phyloP scores from a whole-genome alignment of 176 grass and related monocot species.

The Juncus inflexus region DNA sequence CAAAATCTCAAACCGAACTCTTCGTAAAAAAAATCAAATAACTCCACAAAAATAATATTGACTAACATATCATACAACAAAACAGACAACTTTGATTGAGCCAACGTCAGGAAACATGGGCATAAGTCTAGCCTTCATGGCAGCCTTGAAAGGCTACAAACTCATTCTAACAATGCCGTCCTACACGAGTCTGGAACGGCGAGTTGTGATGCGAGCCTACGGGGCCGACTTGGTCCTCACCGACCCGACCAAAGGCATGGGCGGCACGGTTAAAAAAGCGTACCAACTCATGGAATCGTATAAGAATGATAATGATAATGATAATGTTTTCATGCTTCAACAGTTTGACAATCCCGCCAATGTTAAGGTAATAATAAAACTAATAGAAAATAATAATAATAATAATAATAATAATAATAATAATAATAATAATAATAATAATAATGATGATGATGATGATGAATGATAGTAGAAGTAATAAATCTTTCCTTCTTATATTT shows the following conservation, averaged over 20 bases:
- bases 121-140: conserved; percentile 63
- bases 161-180: conserved; percentile 89
- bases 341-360: conserved; percentile 96
- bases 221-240: conserved; percentile 68
- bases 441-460: too few relatives aligned
- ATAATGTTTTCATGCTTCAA: conserved; percentile 76
- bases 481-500: too few relatives aligned
- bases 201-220: conserved; percentile 76
- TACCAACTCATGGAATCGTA: conserved; percentile 50
- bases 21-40: neutral
- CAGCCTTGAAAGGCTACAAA: conserved; percentile 77
- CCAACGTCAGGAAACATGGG: conserved; percentile 92
- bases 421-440: too few relatives aligned
- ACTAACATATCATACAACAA: neutral
- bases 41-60: neutral
- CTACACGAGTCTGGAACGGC: conserved; percentile 89
- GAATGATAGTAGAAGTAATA: neutral
- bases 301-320: conserved; percentile 44
- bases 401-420: too few relatives aligned
- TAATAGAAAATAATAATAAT: too few relatives aligned
- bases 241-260: conserved; percentile 86
- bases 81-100: conserved; percentile 83
- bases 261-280: conserved; percentile 84
- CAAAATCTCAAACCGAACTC: neutral
- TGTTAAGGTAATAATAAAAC: conserved; percentile 46